phyloP scores from a whole-genome alignment of 208 protist genomes.

The Crithidia expoeki region DNA sequence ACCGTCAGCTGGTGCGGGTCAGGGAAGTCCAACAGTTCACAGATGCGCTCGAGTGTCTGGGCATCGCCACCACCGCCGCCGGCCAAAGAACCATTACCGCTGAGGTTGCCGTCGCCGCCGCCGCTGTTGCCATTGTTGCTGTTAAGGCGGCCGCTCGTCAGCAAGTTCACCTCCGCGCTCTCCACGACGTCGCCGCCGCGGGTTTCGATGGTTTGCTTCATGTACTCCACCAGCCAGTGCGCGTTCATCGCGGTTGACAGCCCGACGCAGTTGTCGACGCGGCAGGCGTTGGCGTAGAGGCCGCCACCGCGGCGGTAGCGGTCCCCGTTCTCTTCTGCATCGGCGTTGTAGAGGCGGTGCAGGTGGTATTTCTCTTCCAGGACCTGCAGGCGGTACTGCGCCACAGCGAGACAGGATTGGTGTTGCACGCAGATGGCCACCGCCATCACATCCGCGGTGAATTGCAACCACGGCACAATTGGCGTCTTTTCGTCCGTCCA shows the following conservation, averaged over 20 bases:
- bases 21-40: conserved; percentile 65
- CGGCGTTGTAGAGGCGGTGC: conserved; percentile 91
- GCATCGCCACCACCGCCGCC: conserved; percentile 20
- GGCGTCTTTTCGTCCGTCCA: conserved; percentile 55
- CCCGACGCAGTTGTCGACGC: conserved; percentile 95
- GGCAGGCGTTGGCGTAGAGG: conserved; percentile 87
- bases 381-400: conserved; percentile 80
- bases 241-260: conserved; percentile 87
- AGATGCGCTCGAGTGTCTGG: conserved; percentile 61
- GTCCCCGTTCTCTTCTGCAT: conserved; percentile 66
- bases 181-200: conserved; percentile 80
- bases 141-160: conserved; percentile 1
- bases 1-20: conserved; percentile 84
- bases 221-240: conserved; percentile 90
- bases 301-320: conserved; percentile 68
- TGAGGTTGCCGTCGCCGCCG: conserved; percentile 13
- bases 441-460: conserved; percentile 63
- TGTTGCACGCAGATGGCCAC: conserved; percentile 58
- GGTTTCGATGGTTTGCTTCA: conserved; percentile 88
- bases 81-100: background rate
- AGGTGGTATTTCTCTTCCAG: conserved; percentile 94
- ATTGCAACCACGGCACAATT: conserved; percentile 76
- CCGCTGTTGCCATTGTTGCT: background rate
- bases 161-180: conserved; percentile 1
- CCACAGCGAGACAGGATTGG: conserved; percentile 54